A percentile compares a stretch with the other conserved stretches of the same genome.
These are phyloP conservation scores for Hydnomerulius pinastri DNA, from an alignment of 768 basidiomycete genomes.

Conservation along the genomic window DNA sequence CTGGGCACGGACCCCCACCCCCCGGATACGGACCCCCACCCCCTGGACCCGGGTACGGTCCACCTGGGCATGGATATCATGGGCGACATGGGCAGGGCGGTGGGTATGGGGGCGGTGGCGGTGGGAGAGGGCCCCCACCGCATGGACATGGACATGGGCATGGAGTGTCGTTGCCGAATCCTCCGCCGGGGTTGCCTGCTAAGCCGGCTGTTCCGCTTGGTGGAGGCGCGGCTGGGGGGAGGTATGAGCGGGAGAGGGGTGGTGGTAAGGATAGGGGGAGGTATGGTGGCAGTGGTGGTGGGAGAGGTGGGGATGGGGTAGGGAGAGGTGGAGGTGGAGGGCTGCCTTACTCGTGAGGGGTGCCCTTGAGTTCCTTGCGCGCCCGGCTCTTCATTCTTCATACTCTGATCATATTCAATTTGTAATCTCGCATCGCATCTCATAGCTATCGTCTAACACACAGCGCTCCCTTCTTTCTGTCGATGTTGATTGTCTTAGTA, in stretches of 20 bases:
- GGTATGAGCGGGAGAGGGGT: slow-evolving; percentile 20
- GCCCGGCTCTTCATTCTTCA: too few species aligned
- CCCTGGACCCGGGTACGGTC: slow-evolving; percentile 8
- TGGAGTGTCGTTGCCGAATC: slow-evolving; percentile 21
- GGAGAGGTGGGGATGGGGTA: slow-evolving; percentile 5
- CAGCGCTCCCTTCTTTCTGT: too few species aligned
- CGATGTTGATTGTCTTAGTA: too few species aligned
- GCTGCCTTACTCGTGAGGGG: slow-evolving; percentile 33
- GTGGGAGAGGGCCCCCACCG: slow-evolving; percentile 14
- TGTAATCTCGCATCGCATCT: too few species aligned
- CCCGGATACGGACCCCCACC: slow-evolving; percentile 13
- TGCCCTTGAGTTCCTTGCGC: too few species aligned
- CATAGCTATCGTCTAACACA: too few species aligned
- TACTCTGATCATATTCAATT: too few species aligned
- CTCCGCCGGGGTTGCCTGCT: slow-evolving; percentile 20
- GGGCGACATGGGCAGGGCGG: slow-evolving; percentile 2
- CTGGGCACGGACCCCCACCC: slow-evolving; percentile 14
- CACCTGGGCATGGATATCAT: background rate
- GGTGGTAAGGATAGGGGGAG: slow-evolving; percentile 23
- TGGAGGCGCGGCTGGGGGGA: slow-evolving; percentile 10
- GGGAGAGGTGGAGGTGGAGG: slow-evolving; percentile 18
- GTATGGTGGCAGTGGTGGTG: slow-evolving; percentile 11
- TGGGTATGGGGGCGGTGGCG: slow-evolving; percentile 6
- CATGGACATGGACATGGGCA: slow-evolving; percentile 15
- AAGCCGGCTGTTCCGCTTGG: slow-evolving; percentile 19